phyloP scores from a whole-genome alignment of 352 stramenopile species.

The Globisporangium radiosum region DNA sequence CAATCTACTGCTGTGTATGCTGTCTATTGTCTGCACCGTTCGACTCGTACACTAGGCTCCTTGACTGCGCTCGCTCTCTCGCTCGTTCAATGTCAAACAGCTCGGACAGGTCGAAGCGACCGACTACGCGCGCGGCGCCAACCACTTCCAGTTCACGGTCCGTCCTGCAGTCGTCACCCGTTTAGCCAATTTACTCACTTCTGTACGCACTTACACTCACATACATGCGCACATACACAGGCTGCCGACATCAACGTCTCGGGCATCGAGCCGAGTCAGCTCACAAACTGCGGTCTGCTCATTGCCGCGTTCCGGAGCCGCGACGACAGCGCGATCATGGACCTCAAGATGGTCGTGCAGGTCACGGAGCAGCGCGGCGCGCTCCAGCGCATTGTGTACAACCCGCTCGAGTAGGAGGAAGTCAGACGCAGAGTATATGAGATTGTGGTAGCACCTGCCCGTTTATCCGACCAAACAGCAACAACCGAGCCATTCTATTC shows the following conservation, averaged over 20 bases:
- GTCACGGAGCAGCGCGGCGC: conserved; percentile 68
- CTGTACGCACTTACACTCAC: not conserved
- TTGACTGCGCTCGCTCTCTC: conserved; percentile 19
- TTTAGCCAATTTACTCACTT: not conserved
- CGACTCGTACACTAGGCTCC: conserved; percentile 6
- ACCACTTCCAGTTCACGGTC: conserved; percentile 86
- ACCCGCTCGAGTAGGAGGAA: conserved; percentile 60
- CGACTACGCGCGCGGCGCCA: conserved; percentile 58
- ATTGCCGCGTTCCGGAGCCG: conserved; percentile 69
- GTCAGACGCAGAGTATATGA: no score
- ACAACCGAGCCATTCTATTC: no score
- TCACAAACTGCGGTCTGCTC: conserved; percentile 85
- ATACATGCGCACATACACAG: conserved; percentile 15
- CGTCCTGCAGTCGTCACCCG: conserved; percentile 6
- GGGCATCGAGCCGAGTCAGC: conserved; percentile 72
- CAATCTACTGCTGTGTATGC: no score
- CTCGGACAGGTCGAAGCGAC: conserved; percentile 57
- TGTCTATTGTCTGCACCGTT: not conserved
- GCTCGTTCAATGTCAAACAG: conserved; percentile 28
- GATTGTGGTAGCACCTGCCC: no score
- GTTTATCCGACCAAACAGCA: no score
- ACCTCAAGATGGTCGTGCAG: conserved; percentile 87
- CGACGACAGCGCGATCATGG: conserved; percentile 65
- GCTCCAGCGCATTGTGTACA: conserved; percentile 86
- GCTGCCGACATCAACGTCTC: conserved; percentile 59